Conservation (phyloP, 129 eudicot species). For the Cynara cardunculus region DNA sequence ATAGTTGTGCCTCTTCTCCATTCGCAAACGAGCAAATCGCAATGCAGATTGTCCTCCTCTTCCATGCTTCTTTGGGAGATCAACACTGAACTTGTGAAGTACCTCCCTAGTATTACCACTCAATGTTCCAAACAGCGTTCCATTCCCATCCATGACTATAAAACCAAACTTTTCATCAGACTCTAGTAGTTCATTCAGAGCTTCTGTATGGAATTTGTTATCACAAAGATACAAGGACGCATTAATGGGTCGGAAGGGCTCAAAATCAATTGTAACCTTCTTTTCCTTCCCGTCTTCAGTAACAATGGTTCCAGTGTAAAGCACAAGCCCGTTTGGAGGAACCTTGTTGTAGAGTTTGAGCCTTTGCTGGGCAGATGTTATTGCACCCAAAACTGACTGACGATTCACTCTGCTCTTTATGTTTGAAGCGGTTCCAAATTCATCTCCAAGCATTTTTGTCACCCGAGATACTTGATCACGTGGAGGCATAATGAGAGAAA, state of each 20-base stretch:
- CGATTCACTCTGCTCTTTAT: conserved; percentile 22
- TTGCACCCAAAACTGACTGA: conserved; percentile 18
- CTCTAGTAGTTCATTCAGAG: conserved; percentile 20
- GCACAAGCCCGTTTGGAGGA: conserved; percentile 21
- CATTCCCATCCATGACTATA: conserved; percentile 25
- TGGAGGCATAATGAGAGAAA: conserved; percentile 7
- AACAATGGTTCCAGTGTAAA: conserved; percentile 23
- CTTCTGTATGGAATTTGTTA: conserved; percentile 22
- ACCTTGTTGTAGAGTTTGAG: conserved; percentile 19
- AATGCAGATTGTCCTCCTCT: conserved; percentile 26
- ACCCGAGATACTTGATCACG: conserved; percentile 21
- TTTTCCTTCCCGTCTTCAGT: conserved; percentile 24
- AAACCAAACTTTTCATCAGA: conserved; percentile 24
- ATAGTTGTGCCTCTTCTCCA: conserved; percentile 24
- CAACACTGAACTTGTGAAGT: conserved; percentile 18
- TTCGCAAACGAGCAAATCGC: conserved; percentile 19
- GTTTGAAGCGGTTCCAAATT: conserved; percentile 15
- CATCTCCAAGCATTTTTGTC: conserved; percentile 24
- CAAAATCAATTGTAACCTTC: conserved; percentile 20
- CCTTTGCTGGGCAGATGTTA: conserved; percentile 17
- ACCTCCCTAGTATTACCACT: conserved; percentile 20
- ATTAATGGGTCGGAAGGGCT: conserved; percentile 21
- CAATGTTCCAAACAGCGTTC: conserved; percentile 22
- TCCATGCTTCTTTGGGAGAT: conserved; percentile 21
- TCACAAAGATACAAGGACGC: conserved; percentile 25